These are phyloP conservation scores for Ulmus americana DNA, from an alignment of 331 rosid species.

Conservation along the genomic window DNA sequence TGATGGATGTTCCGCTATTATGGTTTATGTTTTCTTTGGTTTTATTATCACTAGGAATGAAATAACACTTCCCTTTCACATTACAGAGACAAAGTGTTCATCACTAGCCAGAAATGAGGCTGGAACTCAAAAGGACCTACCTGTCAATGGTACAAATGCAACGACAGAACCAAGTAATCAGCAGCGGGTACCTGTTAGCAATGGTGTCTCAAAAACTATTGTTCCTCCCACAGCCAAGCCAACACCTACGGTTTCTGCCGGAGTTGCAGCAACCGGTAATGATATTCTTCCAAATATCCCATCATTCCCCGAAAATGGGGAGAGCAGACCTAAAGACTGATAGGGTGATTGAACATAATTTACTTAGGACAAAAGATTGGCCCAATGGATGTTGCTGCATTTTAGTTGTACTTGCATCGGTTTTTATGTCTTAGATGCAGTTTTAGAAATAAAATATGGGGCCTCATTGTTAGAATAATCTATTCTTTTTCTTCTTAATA, in stretches of 20 bases:
- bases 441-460: constrained; percentile 21
- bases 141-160: constrained; percentile 41
- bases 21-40: not conserved
- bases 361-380: constrained; percentile 35
- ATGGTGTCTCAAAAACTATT: constrained; percentile 43
- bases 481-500: constrained; percentile 32
- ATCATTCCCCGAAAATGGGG: constrained; percentile 47
- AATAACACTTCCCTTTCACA: constrained; percentile 23
- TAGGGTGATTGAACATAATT: constrained; percentile 28
- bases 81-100: constrained; percentile 77
- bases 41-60: constrained; percentile 19
- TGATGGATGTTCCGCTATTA: not conserved
- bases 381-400: constrained; percentile 36
- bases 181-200: constrained; percentile 33
- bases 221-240: constrained; percentile 36
- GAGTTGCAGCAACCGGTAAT: constrained; percentile 30
- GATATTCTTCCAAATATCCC: constrained; percentile 28
- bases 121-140: constrained; percentile 43
- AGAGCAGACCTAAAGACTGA: constrained; percentile 36
- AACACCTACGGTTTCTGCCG: constrained; percentile 30
- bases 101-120: constrained; percentile 61
- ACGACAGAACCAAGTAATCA: constrained; percentile 37
- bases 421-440: constrained; percentile 12
- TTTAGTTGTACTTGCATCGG: constrained; percentile 9
- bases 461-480: constrained; percentile 36